Evolutionary conservation across 2,329 filamentous ascomycete species (phyloP).

Genomic region (Leptographium procerum): DNA sequence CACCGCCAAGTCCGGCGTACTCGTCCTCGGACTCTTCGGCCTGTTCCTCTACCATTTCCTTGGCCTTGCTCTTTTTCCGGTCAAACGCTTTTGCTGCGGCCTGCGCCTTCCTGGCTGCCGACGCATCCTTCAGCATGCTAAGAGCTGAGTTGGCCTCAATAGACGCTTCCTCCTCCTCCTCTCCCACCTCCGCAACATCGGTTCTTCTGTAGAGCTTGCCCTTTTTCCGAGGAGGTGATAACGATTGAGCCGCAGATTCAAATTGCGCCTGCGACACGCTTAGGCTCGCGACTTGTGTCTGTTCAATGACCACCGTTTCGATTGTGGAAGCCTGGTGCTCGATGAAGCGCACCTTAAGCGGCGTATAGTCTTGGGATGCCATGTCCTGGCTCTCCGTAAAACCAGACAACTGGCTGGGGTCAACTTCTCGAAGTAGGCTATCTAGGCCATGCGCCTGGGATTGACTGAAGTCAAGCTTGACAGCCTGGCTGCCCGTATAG

Average conservation of each 20-base stretch:
- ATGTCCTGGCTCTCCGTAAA: constrained; percentile 49
- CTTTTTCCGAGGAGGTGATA: constrained; percentile 42
- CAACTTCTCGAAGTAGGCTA: constrained; percentile 36
- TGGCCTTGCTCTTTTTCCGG: constrained; percentile 78
- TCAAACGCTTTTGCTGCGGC: constrained; percentile 39
- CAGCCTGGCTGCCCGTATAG: constrained; percentile 26
- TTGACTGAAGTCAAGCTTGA: constrained; percentile 48
- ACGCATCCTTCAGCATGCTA: constrained; percentile 22
- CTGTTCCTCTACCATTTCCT: constrained; percentile 80
- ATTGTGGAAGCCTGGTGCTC: constrained; percentile 55
- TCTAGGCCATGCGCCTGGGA: constrained; percentile 49
- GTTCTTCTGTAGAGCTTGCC: constrained; percentile 39
- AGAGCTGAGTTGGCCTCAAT: constrained; percentile 9
- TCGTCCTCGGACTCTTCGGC: constrained; percentile 97
- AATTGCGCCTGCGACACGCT: constrained; percentile 11
- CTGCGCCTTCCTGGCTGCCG: constrained; percentile 22
- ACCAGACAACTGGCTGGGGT: constrained; percentile 49
- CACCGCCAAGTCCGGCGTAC: constrained; percentile 86
- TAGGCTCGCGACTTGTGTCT: neutral
- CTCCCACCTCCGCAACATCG: constrained; percentile 23
- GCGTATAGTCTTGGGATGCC: constrained; percentile 64
- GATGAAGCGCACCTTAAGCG: constrained; percentile 56
- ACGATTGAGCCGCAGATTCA: constrained; percentile 14
- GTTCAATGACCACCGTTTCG: constrained; percentile 51
- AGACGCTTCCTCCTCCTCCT: constrained; percentile 17